Base-by-base conservation (phyloP, 345 rosid genomes). In the Gynandropsis gynandra region DNA sequence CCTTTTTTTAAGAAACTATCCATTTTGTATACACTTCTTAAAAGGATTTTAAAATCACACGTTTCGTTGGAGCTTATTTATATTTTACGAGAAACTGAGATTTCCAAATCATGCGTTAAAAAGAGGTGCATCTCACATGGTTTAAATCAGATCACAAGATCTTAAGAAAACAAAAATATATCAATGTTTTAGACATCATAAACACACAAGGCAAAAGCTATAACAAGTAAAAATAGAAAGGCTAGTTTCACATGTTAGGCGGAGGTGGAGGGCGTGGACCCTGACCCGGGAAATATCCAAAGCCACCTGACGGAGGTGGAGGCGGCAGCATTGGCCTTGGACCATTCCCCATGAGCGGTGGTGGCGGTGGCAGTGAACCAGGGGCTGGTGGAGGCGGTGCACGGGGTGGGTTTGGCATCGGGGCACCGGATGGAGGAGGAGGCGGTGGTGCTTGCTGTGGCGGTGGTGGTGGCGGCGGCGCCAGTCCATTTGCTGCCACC, bases 341-440 rank as follows among this genome's bases (percentile, higher is more conserved):
- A 1, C 89, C 97, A 44, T 81, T 86, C 31, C 47, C 69, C 88
- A 89, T 76, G 1, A 85, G 85, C 24, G 90, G 93, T 0, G 95
- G 96, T 0, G 89, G 92, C 4, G 94, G 96, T 16, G 88, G 85
- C 37, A 74, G 20, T 20, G 81, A 73, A 63, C 88, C 82, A 54
- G 67, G 64, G 21, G 85, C 76, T 0, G 88, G 83, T 13, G 93
- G 95, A 1, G 90, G 90, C 1, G 89, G 87, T 0, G 83, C 92
- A n/a, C n/a, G n/a, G n/a, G n/a, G n/a, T n/a, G 70, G 74, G 50
- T 70, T 70, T 50, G 65, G 44, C 47, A 48, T 34, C n/a, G 52
- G 52, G 7, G 52, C 52, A 47, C 36, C 63, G 35, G 81, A 84
- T 18, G 79, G 78, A 24, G 85, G 78, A 0, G 88, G 83, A 15